These are phyloP conservation scores for Setomelanomma holmii DNA, from an alignment of 2,329 filamentous ascomycete species.

Conservation along the genomic window DNA sequence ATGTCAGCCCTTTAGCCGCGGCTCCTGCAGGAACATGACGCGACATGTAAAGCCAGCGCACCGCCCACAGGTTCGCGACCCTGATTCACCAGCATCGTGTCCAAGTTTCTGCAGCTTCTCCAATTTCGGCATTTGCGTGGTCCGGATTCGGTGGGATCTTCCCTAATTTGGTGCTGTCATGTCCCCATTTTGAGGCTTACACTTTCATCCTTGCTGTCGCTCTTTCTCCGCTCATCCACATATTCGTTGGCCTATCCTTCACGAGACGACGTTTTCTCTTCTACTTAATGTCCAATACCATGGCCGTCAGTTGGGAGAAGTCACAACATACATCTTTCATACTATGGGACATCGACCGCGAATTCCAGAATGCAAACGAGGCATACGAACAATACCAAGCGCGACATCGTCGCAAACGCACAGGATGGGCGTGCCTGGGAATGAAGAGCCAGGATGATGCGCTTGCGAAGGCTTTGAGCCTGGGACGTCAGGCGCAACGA, in stretches of 20 bases:
- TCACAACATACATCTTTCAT: conserved; percentile 39
- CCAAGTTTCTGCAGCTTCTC: conserved; percentile 16
- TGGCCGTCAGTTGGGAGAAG: conserved; percentile 33
- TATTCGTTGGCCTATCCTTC: conserved; percentile 4
- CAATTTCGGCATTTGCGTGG: conserved; percentile 10
- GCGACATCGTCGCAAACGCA: conserved; percentile 25
- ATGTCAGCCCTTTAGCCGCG: conserved; percentile 17
- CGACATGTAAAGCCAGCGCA: conserved; percentile 26
- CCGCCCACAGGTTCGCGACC: conserved; percentile 14
- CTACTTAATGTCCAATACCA: conserved; percentile 17
- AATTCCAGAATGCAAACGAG: conserved; percentile 43
- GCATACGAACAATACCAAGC: conserved; percentile 42
- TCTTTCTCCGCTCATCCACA: not conserved
- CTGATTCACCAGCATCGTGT: conserved; percentile 10
- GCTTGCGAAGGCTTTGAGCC: conserved; percentile 32
- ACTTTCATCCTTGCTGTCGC: not conserved
- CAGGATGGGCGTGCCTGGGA: conserved; percentile 36
- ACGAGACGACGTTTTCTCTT: not conserved
- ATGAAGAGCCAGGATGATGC: conserved; percentile 33
- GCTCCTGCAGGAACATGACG: conserved; percentile 26
- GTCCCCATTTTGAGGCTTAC: conserved; percentile 6
- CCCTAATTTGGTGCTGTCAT: conserved; percentile 13
- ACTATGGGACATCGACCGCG: conserved; percentile 47
- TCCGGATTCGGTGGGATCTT: conserved; percentile 9
- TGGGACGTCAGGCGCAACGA: conserved; percentile 36